phyloP scores from a whole-genome alignment of 1,284 basidiomycete genomes.

The Coniferiporia weirii region DNA sequence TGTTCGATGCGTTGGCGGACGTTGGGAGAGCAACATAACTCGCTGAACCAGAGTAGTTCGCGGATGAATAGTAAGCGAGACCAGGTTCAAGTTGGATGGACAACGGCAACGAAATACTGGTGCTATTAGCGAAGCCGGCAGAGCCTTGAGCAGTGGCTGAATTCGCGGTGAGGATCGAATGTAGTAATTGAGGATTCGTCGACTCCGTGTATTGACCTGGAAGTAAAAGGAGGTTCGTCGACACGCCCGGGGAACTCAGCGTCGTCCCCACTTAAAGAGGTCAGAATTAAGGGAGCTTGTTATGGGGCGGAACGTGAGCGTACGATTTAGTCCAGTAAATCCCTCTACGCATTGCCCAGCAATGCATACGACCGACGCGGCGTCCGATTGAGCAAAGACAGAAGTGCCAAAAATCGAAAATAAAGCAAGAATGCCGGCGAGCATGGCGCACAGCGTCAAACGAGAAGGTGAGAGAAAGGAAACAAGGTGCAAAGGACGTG shows the following conservation, averaged over 20 bases:
- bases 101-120: conserved; percentile 52
- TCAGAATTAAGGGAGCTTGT: conserved; percentile 18
- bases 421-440: conserved; percentile 38
- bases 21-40: conserved; percentile 53
- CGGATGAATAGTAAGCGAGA: conserved; percentile 50
- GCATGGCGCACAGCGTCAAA: conserved; percentile 34
- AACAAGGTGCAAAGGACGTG: conserved; percentile 3
- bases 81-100: conserved; percentile 62
- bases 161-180: conserved; percentile 57
- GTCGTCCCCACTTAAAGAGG: conserved; percentile 53
- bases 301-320: conserved; percentile 26
- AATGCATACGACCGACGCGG: conserved; percentile 59
- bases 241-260: conserved; percentile 47
- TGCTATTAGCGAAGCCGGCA: conserved; percentile 50
- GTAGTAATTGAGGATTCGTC: conserved; percentile 65
- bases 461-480: conserved; percentile 28
- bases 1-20: conserved; percentile 38
- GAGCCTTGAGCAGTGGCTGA: conserved; percentile 53
- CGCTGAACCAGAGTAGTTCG: conserved; percentile 58
- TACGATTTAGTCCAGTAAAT: conserved; percentile 63
- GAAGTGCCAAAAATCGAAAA: conserved; percentile 39
- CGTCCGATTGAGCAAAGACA: conserved; percentile 35
- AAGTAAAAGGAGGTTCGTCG: conserved; percentile 54
- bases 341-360: conserved; percentile 79
- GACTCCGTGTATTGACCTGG: conserved; percentile 69